These are phyloP conservation scores for Colletotrichum musicola DNA, from an alignment of 2,329 filamentous ascomycete species.

Conservation along the genomic window DNA sequence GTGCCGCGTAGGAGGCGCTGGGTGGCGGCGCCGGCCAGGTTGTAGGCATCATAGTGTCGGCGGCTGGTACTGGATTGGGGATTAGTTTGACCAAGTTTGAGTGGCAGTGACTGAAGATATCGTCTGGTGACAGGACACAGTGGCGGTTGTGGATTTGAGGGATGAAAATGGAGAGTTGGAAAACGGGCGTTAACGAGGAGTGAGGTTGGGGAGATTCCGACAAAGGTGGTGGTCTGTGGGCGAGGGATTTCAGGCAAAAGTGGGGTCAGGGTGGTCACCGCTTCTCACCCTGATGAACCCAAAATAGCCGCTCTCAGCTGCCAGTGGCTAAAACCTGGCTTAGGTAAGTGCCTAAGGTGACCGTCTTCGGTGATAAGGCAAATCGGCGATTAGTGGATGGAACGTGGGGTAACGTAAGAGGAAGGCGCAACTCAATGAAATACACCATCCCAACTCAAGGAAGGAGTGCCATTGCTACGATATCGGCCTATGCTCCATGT, in stretches of 20 bases:
- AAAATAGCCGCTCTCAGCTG: conserved; percentile 12
- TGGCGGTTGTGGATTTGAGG: not conserved
- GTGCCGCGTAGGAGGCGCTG: conserved; percentile 53
- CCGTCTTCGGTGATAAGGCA: not conserved
- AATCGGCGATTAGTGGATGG: conserved; percentile 3
- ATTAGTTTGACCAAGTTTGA: conserved; percentile 26
- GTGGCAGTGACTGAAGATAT: not conserved
- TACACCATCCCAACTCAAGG: not conserved
- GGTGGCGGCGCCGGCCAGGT: conserved; percentile 50
- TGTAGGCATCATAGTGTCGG: conserved; percentile 47
- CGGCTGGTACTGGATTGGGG: not conserved
- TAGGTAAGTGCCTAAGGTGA: not conserved
- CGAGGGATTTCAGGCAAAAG: conserved; percentile 32
- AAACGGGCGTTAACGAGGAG: not conserved
- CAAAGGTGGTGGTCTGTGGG: conserved; percentile 34
- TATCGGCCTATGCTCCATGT: not conserved
- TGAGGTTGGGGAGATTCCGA: conserved; percentile 29
- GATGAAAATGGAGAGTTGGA: not conserved
- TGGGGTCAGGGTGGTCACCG: not conserved
- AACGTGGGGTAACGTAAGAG: conserved; percentile 27
- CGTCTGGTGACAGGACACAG: not conserved
- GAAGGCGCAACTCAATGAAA: not conserved
- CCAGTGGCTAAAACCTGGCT: not conserved
- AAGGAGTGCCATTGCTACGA: not conserved
- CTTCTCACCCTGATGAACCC: not conserved